A percentile compares a stretch with the other conserved stretches of the same genome.
These are phyloP conservation scores for Penicillium sclerotigenum DNA, from an alignment of 2,329 filamentous ascomycete genomes.

Conservation along the genomic window DNA sequence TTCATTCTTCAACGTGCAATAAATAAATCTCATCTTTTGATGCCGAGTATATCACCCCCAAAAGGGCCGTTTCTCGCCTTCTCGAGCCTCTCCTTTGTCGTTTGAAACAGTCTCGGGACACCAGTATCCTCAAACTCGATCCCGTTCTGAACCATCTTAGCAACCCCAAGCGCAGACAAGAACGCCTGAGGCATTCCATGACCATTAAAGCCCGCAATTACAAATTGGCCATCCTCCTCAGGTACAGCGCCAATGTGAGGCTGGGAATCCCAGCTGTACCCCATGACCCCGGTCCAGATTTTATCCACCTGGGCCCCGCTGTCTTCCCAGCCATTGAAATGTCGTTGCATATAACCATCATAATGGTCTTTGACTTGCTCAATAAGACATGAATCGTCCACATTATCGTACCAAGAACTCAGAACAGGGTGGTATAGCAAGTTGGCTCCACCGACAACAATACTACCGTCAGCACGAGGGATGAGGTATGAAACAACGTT, in stretches of 20 bases:
- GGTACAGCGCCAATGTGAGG: constrained; percentile 55
- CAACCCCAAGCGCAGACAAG: constrained; percentile 57
- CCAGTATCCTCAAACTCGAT: constrained; percentile 28
- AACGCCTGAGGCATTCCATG: constrained; percentile 64
- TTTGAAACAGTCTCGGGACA: constrained; percentile 36
- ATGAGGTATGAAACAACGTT: constrained; percentile 56
- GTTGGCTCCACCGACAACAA: constrained; percentile 64
- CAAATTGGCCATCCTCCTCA: constrained; percentile 50
- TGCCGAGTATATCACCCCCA: not conserved
- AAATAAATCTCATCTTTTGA: not conserved
- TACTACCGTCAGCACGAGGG: constrained; percentile 50
- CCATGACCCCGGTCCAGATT: constrained; percentile 50
- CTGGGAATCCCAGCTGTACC: constrained; percentile 50
- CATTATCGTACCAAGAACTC: constrained; percentile 46
- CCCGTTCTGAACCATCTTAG: constrained; percentile 50
- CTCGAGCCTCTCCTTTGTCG: constrained; percentile 6
- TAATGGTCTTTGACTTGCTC: constrained; percentile 43
- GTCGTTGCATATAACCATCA: constrained; percentile 39
- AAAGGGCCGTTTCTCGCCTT: not conserved
- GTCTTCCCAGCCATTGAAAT: constrained; percentile 39
- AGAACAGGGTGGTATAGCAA: constrained; percentile 37
- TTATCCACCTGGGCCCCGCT: constrained; percentile 33
- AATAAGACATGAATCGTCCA: constrained; percentile 52
- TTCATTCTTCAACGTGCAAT: too few relatives aligned
- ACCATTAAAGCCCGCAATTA: constrained; percentile 62